Evolutionary conservation across 805 yeast species (phyloP).

Genomic region (Henningerozyma blattae): DNA sequence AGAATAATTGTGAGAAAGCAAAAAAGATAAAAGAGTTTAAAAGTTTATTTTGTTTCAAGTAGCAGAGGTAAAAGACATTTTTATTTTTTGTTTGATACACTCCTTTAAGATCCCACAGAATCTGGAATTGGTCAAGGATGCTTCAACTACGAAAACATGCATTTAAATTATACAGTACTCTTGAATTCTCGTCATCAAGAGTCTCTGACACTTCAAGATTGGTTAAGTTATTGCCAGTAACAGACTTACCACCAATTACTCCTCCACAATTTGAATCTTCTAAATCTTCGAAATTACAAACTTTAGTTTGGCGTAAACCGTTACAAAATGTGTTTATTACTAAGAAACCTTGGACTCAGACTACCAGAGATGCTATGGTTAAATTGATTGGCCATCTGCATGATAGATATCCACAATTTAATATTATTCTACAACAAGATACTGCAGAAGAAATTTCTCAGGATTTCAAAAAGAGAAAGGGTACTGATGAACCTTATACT

Average conservation of each 20-base stretch:
- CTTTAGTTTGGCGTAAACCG: slow-evolving; percentile 59
- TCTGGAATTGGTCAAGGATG: too few relatives aligned
- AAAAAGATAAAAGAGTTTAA: too few relatives aligned
- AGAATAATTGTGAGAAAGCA: too few relatives aligned
- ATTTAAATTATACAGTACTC: neutral
- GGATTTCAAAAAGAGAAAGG: slow-evolving; percentile 15
- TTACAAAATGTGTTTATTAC: slow-evolving; percentile 67
- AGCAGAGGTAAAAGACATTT: too few relatives aligned
- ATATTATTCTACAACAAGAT: slow-evolving; percentile 65
- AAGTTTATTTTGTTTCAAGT: too few relatives aligned
- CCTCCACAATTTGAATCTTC: slow-evolving; percentile 42
- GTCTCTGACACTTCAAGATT: slow-evolving; percentile 6
- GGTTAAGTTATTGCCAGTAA: slow-evolving; percentile 24
- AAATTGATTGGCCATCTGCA: slow-evolving; percentile 52
- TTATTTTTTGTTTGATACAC: too few relatives aligned
- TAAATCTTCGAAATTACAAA: slow-evolving; percentile 49
- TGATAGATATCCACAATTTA: slow-evolving; percentile 52
- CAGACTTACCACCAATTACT: slow-evolving; percentile 19
- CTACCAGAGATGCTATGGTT: slow-evolving; percentile 55
- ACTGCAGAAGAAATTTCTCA: slow-evolving; percentile 55
- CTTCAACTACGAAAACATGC: neutral
- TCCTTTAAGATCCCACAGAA: too few relatives aligned
- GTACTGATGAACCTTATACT: slow-evolving; percentile 25
- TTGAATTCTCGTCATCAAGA: neutral
- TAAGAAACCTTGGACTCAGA: slow-evolving; percentile 70